A percentile compares a stretch with the other conserved stretches of the same genome.
Evolutionary conservation across 2,329 filamentous ascomycete genomes (phyloP).

Genomic region (Thermoascus crustaceus): DNA sequence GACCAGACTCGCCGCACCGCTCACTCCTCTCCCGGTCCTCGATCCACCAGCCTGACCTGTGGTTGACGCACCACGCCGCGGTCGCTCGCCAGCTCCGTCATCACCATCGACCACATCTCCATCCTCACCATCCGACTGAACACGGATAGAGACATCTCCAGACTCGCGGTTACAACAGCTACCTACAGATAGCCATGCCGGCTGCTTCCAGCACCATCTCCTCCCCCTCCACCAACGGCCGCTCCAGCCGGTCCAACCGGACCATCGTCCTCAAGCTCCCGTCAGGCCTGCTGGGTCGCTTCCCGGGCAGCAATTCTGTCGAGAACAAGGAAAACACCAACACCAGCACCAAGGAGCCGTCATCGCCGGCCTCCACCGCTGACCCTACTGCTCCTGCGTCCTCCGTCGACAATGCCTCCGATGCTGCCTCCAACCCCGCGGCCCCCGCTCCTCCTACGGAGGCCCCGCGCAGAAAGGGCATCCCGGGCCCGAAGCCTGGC

Average conservation of each 20-base stretch:
- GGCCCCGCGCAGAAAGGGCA: conserved; percentile 65
- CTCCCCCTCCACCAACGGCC: conserved; percentile 24
- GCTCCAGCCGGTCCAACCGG: conserved; percentile 26
- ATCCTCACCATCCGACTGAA: conserved; percentile 5
- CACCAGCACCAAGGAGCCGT: conserved; percentile 22
- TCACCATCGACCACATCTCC: conserved; percentile 3
- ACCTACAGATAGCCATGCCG: conserved; percentile 11
- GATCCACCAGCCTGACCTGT: conserved; percentile 9
- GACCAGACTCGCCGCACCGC: conserved; percentile 20
- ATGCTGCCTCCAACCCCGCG: conserved; percentile 32
- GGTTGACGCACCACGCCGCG: conserved; percentile 8
- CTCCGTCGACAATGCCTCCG: conserved; percentile 35
- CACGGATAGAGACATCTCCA: too few species aligned
- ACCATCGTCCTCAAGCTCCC: conserved; percentile 34
- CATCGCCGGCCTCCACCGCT: conserved; percentile 30
- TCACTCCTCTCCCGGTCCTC: conserved; percentile 10
- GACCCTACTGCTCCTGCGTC: conserved; percentile 27
- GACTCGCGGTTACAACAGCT: too few species aligned
- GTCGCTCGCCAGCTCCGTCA: conserved; percentile 9
- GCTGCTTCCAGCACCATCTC: conserved; percentile 18
- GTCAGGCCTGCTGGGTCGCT: conserved; percentile 27
- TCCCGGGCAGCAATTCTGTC: conserved; percentile 17
- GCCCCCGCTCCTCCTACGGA: conserved; percentile 31
- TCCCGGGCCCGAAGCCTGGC: conserved; percentile 59
- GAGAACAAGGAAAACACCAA: conserved; percentile 15